These are phyloP conservation scores for Emydomyces testavorans DNA, from an alignment of 2,329 filamentous ascomycete species.

Conservation along the genomic window DNA sequence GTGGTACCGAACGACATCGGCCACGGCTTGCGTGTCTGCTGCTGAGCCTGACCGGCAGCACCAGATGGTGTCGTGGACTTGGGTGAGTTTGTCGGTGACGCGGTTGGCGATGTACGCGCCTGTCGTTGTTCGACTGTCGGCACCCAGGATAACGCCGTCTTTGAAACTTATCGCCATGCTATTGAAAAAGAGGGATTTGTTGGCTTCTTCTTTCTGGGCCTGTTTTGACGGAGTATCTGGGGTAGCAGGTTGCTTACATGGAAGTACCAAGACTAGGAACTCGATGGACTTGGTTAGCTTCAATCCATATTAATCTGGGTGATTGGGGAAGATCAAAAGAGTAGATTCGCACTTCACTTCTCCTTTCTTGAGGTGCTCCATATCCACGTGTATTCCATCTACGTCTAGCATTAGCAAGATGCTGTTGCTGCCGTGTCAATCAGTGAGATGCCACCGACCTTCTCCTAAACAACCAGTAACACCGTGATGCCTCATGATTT, in stretches of 20 bases:
- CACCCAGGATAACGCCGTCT: conserved; percentile 90
- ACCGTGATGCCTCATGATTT: conserved; percentile 15
- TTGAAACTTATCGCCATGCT: conserved; percentile 99
- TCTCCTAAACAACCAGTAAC: conserved; percentile 17
- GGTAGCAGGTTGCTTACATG: conserved; percentile 58
- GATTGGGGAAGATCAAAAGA: background rate
- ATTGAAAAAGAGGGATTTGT: conserved; percentile 17
- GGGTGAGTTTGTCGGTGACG: conserved; percentile 97
- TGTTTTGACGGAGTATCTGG: conserved; percentile 14
- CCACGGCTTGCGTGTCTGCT: conserved; percentile 93
- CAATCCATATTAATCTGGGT: too few species aligned
- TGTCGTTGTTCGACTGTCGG: conserved; percentile 93
- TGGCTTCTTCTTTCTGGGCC: conserved; percentile 22
- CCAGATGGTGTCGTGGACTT: conserved; percentile 98
- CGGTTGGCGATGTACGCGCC: conserved; percentile 97
- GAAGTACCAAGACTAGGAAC: conserved; percentile 78
- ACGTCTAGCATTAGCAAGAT: conserved; percentile 18
- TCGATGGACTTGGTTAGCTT: background rate
- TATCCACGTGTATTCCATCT: conserved; percentile 99
- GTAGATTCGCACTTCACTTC: conserved; percentile 75
- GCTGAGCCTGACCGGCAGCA: conserved; percentile 97
- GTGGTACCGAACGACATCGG: conserved; percentile 96
- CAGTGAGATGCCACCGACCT: conserved; percentile 11
- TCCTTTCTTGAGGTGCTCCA: conserved; percentile 96
- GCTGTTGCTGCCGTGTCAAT: background rate